Base-by-base conservation (phyloP, 768 basidiomycete species). In the Galerina marginata region DNA sequence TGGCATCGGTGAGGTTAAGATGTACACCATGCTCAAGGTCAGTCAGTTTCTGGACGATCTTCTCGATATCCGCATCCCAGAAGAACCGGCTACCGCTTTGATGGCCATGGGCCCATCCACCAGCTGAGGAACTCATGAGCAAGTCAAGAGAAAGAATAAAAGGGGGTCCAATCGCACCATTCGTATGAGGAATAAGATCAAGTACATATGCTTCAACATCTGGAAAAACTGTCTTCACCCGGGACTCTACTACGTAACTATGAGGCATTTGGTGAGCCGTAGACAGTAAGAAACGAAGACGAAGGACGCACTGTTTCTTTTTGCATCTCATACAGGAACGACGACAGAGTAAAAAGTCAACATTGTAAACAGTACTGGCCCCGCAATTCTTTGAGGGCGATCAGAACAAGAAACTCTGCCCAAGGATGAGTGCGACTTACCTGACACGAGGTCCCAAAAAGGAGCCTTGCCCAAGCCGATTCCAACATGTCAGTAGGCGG, bases 61-160 rank as follows among this genome's bases (percentile, higher is more conserved):
- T 45, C 7, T 65, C 48, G 23, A 79, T 67, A 51, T 78, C 78
- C 3, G 44, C 29, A 16, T 63, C 64, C 77, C 76, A 78, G 60
- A 72, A 78, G 48, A 69, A 78, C 39, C 67, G 67, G 51, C 72
- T 75, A 2, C 26, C 55, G 9, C 68, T 69, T 5, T 62, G 47
- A 48, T 69, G 60, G 1, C 70, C 70, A 60, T 72, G 69, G 3
- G 69, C 33, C 70, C 72, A 71, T 10, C 70, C 72, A 25, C 72
- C 72, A 43, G 70, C 76, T 77, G n/a, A 25, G 20, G 25, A 26
- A 14, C 12, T 63, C 5, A 60, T 33, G 55, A 33, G 23, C 42
- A 12, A 58, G 23, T 3, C 40, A 10, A 26, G 4, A 37, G 26
- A 6, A 36, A 42, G 42, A 38, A 9, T 37, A 43, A 37, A 38